A percentile compares a stretch with the other conserved stretches of the same genome.
Conservation (phyloP, 23 red algal species). For the Pyropia haitanensis region DNA sequence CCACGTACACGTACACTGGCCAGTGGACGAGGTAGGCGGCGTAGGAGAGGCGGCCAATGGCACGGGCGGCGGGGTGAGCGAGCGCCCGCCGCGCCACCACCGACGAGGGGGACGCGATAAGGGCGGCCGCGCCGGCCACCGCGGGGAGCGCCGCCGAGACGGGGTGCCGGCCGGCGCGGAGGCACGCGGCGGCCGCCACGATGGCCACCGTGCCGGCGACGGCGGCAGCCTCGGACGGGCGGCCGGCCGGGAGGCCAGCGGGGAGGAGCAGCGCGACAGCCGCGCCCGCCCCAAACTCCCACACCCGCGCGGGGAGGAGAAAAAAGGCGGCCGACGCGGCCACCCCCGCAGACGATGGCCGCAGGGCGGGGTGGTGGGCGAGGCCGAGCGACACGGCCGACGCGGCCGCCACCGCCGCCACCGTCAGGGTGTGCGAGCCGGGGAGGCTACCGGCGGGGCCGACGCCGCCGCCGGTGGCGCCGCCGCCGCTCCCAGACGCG, state of each 20-base stretch:
- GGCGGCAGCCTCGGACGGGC: neutral
- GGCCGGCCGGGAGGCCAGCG: neutral
- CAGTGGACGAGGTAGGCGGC: constrained; percentile 49
- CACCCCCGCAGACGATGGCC: neutral
- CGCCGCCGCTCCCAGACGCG: too few species aligned
- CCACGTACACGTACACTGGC: constrained; percentile 10
- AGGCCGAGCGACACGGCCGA: neutral
- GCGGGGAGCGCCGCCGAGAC: neutral
- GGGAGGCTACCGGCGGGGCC: constrained; percentile 3
- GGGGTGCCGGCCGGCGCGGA: neutral
- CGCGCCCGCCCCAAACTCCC: constrained; percentile 34
- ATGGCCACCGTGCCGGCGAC: neutral
- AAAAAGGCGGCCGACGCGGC: constrained; percentile 23
- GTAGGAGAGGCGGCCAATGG: constrained; percentile 30
- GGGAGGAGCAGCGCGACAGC: neutral
- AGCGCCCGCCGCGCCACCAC: neutral
- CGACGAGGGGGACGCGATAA: constrained; percentile 2
- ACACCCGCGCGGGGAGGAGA: constrained; percentile 36
- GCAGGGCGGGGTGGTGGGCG: neutral
- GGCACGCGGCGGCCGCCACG: neutral
- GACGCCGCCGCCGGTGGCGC: neutral
- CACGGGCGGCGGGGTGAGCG: neutral
- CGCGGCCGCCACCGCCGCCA: neutral
- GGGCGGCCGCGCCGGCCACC: neutral
- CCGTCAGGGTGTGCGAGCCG: neutral